Base-by-base conservation (phyloP, 2,329 filamentous ascomycete species). In the Fusarium virguliforme region DNA sequence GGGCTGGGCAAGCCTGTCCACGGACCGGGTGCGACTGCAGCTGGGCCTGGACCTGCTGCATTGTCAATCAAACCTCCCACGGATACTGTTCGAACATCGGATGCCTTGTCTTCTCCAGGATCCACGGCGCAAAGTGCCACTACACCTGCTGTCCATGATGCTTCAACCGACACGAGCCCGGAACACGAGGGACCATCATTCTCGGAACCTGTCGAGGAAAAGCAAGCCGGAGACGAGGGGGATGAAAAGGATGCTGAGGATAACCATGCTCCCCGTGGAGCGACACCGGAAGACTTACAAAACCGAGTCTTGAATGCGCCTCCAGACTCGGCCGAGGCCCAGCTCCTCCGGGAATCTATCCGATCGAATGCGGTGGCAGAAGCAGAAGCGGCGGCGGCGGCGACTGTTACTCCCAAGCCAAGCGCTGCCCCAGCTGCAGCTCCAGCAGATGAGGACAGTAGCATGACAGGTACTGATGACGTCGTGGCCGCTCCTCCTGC, bases 121-220 rank as follows among this genome's bases (percentile, higher is more conserved):
- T 95, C 93, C 6, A 94, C 92, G 34, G 87, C 90, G 2, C 90
- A 91, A 74, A 94, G 92, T 46, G 90, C 90, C 60, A 89, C 91
- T 24, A 96, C 93, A 0, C 92, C 93, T 2, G 88, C 87, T 37
- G 86, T 90, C 40, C 87, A 90, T 65, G 88, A 91, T 68, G 87
- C 86, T 7, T 94, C 92, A 2, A 89, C 92, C 1, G 90, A 92
- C 72, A 94, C 92, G 2, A 94, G 92, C 73, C 90, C 92, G 1
- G 92, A 92, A 60, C 88, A 91, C 60, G 91, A 94, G 54, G 86
- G 85, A 18, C 84, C 87, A 53, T 86, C 87, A 46, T 88, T 88
- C 72, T 79, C 84, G 15, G 85, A 90, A 35, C 81, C 81, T n/a
- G 69, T 62, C 22, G 84, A 86, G 24, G 83, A 85, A 65, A 85